These are phyloP conservation scores for Lecanicillium sp. DNA, from an alignment of 2,329 filamentous ascomycete genomes.

Conservation along the genomic window DNA sequence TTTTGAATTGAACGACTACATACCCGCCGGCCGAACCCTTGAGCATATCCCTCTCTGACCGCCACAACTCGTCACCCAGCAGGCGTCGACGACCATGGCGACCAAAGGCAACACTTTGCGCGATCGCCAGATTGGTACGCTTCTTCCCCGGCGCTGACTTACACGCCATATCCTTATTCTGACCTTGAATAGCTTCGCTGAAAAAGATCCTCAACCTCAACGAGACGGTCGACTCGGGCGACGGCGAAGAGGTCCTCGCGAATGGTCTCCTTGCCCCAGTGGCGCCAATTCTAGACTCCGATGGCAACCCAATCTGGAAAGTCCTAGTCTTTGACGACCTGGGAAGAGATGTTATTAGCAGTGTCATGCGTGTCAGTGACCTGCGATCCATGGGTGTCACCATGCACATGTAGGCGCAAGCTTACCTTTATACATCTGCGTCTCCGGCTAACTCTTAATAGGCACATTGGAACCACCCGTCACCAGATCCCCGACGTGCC, in stretches of 20 bases:
- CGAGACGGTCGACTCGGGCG: conserved; percentile 56
- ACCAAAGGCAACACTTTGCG: conserved; percentile 41
- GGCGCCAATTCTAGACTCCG: conserved; percentile 75
- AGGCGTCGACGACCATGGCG: conserved; percentile 31
- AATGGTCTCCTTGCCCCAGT: conserved; percentile 62
- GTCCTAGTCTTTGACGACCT: conserved; percentile 90
- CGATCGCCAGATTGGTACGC: conserved; percentile 45
- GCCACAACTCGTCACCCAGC: background rate
- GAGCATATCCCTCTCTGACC: background rate
- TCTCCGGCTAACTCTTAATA: conserved; percentile 25
- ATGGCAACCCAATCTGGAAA: conserved; percentile 96
- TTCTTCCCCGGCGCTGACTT: background rate
- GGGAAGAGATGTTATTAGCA: conserved; percentile 93
- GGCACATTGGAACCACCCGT: conserved; percentile 73
- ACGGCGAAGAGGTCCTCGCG: conserved; percentile 56
- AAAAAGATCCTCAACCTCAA: conserved; percentile 96
- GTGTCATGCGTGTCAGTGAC: conserved; percentile 89
- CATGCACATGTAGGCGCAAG: conserved; percentile 69
- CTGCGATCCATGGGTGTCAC: conserved; percentile 91
- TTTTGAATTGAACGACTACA: background rate
- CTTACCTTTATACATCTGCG: background rate
- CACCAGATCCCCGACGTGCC: conserved; percentile 95
- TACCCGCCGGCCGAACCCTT: background rate
- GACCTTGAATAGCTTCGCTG: conserved; percentile 62
- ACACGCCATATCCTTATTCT: conserved; percentile 1